A percentile compares a stretch with the other conserved stretches of the same genome.
Evolutionary conservation across 805 yeast genomes (phyloP).

Genomic region (Saturnispora serradocipensis): DNA sequence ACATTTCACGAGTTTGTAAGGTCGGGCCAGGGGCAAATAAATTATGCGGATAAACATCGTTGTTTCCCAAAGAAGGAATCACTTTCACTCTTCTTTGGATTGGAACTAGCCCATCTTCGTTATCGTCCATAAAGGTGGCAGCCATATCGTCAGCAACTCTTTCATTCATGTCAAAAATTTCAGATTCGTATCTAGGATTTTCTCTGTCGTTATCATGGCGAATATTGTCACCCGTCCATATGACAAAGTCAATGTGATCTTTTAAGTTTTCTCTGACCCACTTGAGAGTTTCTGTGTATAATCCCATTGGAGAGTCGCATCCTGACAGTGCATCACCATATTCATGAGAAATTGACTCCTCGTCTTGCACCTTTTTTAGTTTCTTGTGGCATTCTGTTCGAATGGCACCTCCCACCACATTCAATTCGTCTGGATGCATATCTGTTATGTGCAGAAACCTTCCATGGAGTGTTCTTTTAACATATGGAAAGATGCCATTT

Average conservation of each 20-base stretch:
- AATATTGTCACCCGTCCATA: conserved; percentile 89
- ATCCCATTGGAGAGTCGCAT: conserved; percentile 63
- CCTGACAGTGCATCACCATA: conserved; percentile 71
- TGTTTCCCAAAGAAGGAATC: conserved; percentile 73
- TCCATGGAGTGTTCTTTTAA: conserved; percentile 42
- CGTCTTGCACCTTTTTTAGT: conserved; percentile 27
- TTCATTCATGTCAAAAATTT: conserved; percentile 63
- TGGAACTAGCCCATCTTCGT: conserved; percentile 25
- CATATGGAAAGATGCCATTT: conserved; percentile 7
- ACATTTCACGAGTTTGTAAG: conserved; percentile 72
- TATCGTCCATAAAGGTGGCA: conserved; percentile 41
- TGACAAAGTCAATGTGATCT: conserved; percentile 74
- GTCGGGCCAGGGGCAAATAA: conserved; percentile 82
- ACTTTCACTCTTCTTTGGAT: conserved; percentile 30
- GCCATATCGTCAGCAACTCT: conserved; percentile 44
- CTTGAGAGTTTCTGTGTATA: conserved; percentile 52
- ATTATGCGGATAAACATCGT: conserved; percentile 86
- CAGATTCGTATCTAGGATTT: conserved; percentile 62
- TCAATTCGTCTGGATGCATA: conserved; percentile 73
- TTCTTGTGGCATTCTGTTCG: conserved; percentile 47
- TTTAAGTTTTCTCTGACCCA: conserved; percentile 59
- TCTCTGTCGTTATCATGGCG: conserved; percentile 75
- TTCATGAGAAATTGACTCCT: conserved; percentile 43
- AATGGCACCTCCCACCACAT: conserved; percentile 41
- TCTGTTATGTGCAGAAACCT: conserved; percentile 81